Percentiles rank a stretch among this genome's conserved stretches.
Conservation (phyloP, 345 rosid species). For the Ceriops zippeliana region DNA sequence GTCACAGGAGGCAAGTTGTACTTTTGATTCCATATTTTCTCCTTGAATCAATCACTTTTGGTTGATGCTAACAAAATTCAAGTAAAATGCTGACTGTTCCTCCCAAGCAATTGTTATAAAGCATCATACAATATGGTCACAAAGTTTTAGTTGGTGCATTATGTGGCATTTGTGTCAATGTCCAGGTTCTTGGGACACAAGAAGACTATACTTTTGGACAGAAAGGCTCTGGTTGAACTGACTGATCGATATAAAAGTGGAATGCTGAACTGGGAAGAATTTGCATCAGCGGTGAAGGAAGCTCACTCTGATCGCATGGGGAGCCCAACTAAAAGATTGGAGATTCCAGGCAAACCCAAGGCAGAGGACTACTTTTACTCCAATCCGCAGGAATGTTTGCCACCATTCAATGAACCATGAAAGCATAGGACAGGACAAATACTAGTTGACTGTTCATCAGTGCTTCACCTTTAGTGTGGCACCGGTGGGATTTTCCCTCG, state of each 20-base stretch:
- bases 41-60: background rate
- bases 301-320: background rate
- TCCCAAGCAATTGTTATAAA: too few relatives aligned
- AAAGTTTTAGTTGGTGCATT: too few relatives aligned
- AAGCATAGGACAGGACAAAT: background rate
- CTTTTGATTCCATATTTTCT: too few relatives aligned
- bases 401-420: background rate
- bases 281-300: background rate
- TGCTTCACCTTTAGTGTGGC: too few relatives aligned
- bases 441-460: background rate
- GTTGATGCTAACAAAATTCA: too few relatives aligned
- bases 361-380: conserved; percentile 5
- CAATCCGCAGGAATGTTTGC: conserved; percentile 3
- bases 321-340: background rate
- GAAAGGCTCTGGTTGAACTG: background rate
- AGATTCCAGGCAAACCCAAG: conserved; percentile 1
- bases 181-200: background rate
- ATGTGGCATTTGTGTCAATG: background rate
- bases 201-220: conserved; percentile 1
- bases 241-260: background rate
- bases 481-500: too few relatives aligned
- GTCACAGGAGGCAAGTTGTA: conserved; percentile 30
- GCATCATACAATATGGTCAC: too few relatives aligned
- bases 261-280: background rate
- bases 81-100: too few relatives aligned